A percentile compares a stretch with the other conserved stretches of the same genome.
These are phyloP conservation scores for Penicillium sp. DNA, from an alignment of 2,329 filamentous ascomycete species.

Conservation along the genomic window DNA sequence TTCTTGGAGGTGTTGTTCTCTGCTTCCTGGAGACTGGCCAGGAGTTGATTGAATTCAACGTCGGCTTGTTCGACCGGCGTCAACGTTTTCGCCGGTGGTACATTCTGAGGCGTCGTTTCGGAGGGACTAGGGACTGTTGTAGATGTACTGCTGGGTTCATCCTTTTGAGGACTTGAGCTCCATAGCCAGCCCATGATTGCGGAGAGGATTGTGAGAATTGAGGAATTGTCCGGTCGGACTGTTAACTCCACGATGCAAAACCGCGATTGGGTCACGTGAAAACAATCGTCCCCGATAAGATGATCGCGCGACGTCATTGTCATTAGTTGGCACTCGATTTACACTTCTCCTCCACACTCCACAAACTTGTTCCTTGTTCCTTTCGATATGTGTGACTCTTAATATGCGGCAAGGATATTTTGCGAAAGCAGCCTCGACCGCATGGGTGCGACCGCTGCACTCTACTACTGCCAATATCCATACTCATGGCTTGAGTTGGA, in stretches of 20 bases:
- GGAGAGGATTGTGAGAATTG: constrained; percentile 1
- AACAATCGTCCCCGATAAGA: constrained; percentile 4
- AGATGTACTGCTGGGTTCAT: constrained; percentile 17
- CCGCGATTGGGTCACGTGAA: constrained; percentile 7
- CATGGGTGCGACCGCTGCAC: background rate
- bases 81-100: constrained; percentile 26
- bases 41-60: constrained; percentile 50
- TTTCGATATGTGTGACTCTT: constrained; percentile 1
- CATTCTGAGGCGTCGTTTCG: constrained; percentile 16
- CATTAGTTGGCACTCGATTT: constrained; percentile 2
- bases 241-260: constrained; percentile 1
- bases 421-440: constrained; percentile 8
- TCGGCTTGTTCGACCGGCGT: constrained; percentile 49
- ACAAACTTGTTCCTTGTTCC: background rate
- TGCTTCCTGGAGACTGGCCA: constrained; percentile 47
- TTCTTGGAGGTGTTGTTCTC: constrained; percentile 17
- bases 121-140: constrained; percentile 11
- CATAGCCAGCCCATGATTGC: constrained; percentile 47
- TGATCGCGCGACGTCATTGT: constrained; percentile 14
- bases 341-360: background rate
- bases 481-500: constrained; percentile 7
- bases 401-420: constrained; percentile 22
- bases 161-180: constrained; percentile 31
- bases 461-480: constrained; percentile 1
- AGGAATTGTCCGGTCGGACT: background rate